Percentiles rank a stretch among this genome's conserved stretches.
phyloP scores from a whole-genome alignment of 2,329 filamentous ascomycete species.

The Clonostachys sp. region DNA sequence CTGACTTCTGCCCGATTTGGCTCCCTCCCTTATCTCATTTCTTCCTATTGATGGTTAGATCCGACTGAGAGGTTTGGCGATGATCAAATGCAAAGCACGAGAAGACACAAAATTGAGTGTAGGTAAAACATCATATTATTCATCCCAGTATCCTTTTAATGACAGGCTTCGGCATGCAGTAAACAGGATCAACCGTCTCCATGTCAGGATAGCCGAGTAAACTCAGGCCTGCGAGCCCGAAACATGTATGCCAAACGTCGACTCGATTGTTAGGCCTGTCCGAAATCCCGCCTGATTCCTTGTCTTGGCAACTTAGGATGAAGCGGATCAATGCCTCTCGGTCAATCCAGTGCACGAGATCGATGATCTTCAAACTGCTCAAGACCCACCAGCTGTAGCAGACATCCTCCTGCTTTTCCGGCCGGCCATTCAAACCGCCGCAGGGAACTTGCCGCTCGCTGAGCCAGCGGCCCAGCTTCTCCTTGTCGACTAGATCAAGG shows the following conservation, averaged over 20 bases:
- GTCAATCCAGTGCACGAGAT: conserved; percentile 89
- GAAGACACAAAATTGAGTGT: too few species aligned
- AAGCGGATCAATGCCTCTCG: conserved; percentile 71
- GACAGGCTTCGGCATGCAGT: conserved; percentile 72
- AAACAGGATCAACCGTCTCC: conserved; percentile 79
- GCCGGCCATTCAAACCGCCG: conserved; percentile 88
- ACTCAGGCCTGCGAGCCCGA: conserved; percentile 84
- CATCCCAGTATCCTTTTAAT: conserved; percentile 53
- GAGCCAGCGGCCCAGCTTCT: conserved; percentile 83
- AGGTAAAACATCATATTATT: conserved; percentile 12
- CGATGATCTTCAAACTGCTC: conserved; percentile 86
- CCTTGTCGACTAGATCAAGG: conserved; percentile 76
- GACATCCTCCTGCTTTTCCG: conserved; percentile 93
- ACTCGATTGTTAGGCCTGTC: conserved; percentile 93
- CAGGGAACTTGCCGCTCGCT: conserved; percentile 86
- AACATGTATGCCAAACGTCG: conserved; percentile 93
- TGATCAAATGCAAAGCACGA: too few species aligned
- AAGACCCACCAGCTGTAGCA: conserved; percentile 99
- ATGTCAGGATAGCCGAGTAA: conserved; percentile 74
- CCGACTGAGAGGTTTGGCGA: too few species aligned
- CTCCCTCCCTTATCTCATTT: too few species aligned
- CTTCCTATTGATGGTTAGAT: too few species aligned
- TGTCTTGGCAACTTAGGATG: conserved; percentile 85
- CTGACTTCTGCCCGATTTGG: too few species aligned
- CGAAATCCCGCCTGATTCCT: conserved; percentile 77